Evolutionary conservation across 225 moss, liverwort and hornwort species (phyloP).

Genomic region (Asterella californica): DNA sequence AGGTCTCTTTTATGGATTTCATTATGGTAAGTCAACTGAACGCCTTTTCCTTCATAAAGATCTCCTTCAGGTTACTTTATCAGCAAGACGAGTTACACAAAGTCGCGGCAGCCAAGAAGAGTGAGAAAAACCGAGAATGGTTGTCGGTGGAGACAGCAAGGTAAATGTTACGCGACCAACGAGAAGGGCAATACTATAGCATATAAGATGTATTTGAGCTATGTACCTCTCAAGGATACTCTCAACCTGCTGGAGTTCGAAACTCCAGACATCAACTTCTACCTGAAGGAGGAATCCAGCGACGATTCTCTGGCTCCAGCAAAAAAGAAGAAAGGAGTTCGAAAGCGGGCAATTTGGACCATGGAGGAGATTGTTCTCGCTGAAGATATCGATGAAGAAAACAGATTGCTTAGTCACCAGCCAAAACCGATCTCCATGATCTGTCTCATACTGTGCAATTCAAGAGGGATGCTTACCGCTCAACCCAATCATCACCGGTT

Average conservation of each 20-base stretch:
- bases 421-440: too few species aligned
- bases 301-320: too few species aligned
- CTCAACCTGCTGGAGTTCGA: background rate
- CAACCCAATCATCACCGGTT: too few species aligned
- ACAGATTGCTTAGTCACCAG: background rate
- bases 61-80: conserved; percentile 26
- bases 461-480: too few species aligned
- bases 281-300: conserved; percentile 1
- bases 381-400: conserved; percentile 36
- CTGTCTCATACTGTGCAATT: too few species aligned
- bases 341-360: conserved; percentile 45
- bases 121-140: conserved; percentile 41
- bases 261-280: background rate
- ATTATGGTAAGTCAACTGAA: too few species aligned
- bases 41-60: too few species aligned
- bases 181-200: conserved; percentile 32
- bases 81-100: conserved; percentile 36
- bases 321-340: conserved; percentile 5
- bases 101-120: conserved; percentile 37
- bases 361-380: conserved; percentile 44
- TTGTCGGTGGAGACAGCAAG: conserved; percentile 48
- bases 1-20: too few species aligned
- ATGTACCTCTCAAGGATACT: conserved; percentile 35
- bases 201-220: conserved; percentile 44
- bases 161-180: conserved; percentile 34